phyloP scores from a whole-genome alignment of 352 stramenopile species.

The Globisporangium cederbergense region DNA sequence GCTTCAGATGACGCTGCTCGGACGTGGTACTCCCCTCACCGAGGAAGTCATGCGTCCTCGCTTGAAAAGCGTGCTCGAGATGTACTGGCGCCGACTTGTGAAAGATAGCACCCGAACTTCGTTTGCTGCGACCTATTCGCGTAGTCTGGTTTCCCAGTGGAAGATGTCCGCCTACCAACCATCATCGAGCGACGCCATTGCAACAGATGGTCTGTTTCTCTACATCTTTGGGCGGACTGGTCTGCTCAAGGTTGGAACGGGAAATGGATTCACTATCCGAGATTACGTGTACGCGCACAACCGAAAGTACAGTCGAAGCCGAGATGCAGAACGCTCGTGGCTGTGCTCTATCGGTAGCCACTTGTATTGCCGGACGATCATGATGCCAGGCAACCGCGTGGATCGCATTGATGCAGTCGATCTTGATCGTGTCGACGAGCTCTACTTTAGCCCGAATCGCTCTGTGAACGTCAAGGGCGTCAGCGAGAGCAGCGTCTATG shows the following conservation, averaged over 20 bases:
- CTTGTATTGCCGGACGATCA: constrained; percentile 72
- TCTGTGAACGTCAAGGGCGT: constrained; percentile 29
- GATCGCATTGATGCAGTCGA: constrained; percentile 52
- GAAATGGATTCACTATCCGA: constrained; percentile 52
- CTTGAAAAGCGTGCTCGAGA: constrained; percentile 26
- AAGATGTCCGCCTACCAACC: constrained; percentile 61
- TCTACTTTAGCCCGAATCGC: constrained; percentile 49
- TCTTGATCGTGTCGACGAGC: constrained; percentile 43
- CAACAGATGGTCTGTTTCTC: constrained; percentile 61
- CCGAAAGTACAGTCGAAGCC: constrained; percentile 44
- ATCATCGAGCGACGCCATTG: constrained; percentile 66
- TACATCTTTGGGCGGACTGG: constrained; percentile 66
- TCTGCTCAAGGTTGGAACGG: constrained; percentile 70
- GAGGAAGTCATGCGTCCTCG: constrained; percentile 14
- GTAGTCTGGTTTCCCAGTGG: constrained; percentile 59
- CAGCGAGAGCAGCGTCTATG: constrained; percentile 64
- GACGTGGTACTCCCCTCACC: constrained; percentile 18
- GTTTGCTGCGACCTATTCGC: constrained; percentile 52
- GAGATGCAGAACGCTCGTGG: constrained; percentile 74
- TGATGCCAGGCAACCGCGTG: constrained; percentile 60
- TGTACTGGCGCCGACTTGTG: constrained; percentile 27
- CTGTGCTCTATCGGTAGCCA: constrained; percentile 58
- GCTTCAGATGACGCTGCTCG: constrained; percentile 29
- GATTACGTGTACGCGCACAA: constrained; percentile 75
- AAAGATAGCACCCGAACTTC: constrained; percentile 20